Evolutionary conservation across 2,329 filamentous ascomycete species (phyloP).

Genomic region (Plenodomus biglobosus): DNA sequence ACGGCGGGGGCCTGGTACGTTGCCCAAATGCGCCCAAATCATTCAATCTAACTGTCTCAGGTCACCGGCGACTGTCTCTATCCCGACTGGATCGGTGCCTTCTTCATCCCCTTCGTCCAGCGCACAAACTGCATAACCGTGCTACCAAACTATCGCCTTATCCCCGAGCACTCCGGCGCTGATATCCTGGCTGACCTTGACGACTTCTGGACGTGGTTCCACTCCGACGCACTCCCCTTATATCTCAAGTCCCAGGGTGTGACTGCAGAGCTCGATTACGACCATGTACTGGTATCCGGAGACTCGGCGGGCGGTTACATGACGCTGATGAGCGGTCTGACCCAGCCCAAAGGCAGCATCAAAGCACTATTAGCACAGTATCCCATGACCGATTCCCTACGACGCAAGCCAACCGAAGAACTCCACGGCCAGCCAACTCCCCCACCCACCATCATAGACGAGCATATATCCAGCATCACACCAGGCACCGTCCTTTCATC

Average conservation of each 20-base stretch:
- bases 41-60: conserved; percentile 5
- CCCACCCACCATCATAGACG: conserved; percentile 17
- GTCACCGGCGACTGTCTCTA: conserved; percentile 32
- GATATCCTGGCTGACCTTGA: conserved; percentile 53
- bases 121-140: conserved; percentile 50
- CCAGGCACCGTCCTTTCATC: conserved; percentile 23
- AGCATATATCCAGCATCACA: conserved; percentile 21
- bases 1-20: conserved; percentile 50
- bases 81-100: conserved; percentile 34
- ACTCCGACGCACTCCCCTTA: conserved; percentile 4
- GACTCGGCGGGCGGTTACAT: conserved; percentile 47
- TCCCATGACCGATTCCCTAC: conserved; percentile 31
- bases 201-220: conserved; percentile 54
- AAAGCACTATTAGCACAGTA: conserved; percentile 31
- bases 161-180: conserved; percentile 52
- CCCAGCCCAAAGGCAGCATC: conserved; percentile 20
- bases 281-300: conserved; percentile 34
- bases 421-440: conserved; percentile 12
- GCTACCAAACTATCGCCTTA: conserved; percentile 54
- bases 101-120: conserved; percentile 44
- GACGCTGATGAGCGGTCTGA: conserved; percentile 36
- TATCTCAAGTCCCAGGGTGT: conserved; percentile 18
- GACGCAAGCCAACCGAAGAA: neutral
- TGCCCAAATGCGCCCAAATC: neutral
- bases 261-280: conserved; percentile 25